Evolutionary conservation across 805 yeast species (phyloP).

Genomic region (Saturnispora mendoncae): DNA sequence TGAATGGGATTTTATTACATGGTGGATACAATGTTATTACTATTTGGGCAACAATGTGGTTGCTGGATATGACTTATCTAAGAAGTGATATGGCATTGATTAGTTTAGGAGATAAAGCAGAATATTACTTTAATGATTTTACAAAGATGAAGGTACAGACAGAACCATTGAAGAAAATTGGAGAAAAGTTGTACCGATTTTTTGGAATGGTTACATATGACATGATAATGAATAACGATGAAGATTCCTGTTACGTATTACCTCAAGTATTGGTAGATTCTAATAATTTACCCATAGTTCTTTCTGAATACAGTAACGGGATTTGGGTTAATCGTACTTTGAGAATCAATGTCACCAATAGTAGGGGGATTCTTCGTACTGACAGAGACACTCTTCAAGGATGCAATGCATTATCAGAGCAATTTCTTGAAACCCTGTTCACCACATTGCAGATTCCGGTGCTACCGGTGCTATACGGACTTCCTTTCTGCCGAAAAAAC

Average conservation of each 20-base stretch:
- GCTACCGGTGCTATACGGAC: not conserved
- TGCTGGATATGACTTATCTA: constrained; percentile 10
- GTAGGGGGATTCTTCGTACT: constrained; percentile 10
- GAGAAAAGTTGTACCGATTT: not conserved
- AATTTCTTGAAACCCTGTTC: not conserved
- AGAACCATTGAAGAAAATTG: not conserved
- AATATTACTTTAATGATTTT: constrained; percentile 3
- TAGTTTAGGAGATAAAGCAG: constrained; percentile 12
- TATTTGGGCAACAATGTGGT: constrained; percentile 12
- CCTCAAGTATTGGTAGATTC: constrained; percentile 9
- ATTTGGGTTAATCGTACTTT: constrained; percentile 4
- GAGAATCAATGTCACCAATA: constrained; percentile 1
- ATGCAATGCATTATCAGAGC: not conserved
- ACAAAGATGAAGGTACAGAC: not conserved
- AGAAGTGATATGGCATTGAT: constrained; percentile 11
- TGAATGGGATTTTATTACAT: constrained; percentile 13
- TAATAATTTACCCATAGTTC: constrained; percentile 1
- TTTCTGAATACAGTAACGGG: constrained; percentile 8
- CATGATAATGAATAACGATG: not conserved
- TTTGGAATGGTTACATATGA: not conserved
- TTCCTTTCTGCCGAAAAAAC: not conserved
- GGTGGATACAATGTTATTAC: constrained; percentile 14
- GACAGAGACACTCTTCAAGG: constrained; percentile 5
- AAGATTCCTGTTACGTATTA: constrained; percentile 4
- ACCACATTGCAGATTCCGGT: not conserved